Evolutionary conservation across 805 yeast species (phyloP).

Genomic region (Blastobotrys robertii): DNA sequence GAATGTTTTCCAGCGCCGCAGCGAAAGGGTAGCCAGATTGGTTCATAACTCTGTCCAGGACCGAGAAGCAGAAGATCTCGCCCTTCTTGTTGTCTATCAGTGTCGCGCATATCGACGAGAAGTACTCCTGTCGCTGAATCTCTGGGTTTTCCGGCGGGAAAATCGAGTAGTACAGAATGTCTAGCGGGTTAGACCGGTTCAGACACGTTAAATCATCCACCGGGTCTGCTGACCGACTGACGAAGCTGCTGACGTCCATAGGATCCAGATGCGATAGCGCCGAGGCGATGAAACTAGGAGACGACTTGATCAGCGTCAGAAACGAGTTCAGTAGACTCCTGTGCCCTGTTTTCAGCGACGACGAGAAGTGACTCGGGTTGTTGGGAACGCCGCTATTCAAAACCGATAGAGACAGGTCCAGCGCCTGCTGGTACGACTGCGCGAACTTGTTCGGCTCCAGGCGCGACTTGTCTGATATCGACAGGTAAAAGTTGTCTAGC

Average conservation of each 20-base stretch:
- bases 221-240: conserved; percentile 9
- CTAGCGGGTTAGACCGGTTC: conserved; percentile 21
- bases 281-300: conserved; percentile 27
- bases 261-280: conserved; percentile 18
- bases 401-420: conserved; percentile 12
- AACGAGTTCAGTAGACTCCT: conserved; percentile 25
- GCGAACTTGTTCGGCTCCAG: conserved; percentile 14
- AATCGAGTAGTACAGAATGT: conserved; percentile 23
- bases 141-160: conserved; percentile 20
- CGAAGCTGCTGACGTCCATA: conserved; percentile 10
- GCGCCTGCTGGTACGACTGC: conserved; percentile 12
- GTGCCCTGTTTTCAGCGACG: conserved; percentile 18
- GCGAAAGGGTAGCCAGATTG: conserved; percentile 8
- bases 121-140: conserved; percentile 18
- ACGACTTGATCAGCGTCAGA: conserved; percentile 24
- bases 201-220: conserved; percentile 17
- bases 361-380: conserved; percentile 7
- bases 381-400: conserved; percentile 4
- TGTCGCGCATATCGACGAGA: conserved; percentile 19
- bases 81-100: conserved; percentile 15
- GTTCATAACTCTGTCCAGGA: conserved; percentile 14
- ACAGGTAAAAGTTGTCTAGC: conserved; percentile 5
- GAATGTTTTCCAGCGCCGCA: conserved; percentile 10
- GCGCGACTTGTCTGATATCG: conserved; percentile 7
- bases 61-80: conserved; percentile 13